Evolutionary conservation across 1,284 basidiomycete species (phyloP).

Genomic region (Heterobasidion irregulare): DNA sequence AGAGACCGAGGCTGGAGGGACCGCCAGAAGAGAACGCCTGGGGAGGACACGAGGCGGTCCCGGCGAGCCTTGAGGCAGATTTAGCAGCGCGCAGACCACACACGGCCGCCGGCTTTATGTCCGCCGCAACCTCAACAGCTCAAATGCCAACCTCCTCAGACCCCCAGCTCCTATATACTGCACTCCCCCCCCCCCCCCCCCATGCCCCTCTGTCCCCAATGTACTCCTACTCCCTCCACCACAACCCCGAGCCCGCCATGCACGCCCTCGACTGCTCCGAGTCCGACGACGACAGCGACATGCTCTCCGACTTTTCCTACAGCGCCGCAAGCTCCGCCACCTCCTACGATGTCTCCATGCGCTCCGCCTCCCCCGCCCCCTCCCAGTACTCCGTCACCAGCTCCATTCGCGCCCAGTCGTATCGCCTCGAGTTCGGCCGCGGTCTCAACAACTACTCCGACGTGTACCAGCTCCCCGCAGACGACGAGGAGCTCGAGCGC

Average conservation of each 20-base stretch:
- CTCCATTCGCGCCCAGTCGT: constrained; percentile 49
- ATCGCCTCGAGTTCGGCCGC: constrained; percentile 59
- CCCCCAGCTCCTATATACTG: not conserved
- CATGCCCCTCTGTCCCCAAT: not conserved
- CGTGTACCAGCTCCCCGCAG: constrained; percentile 66
- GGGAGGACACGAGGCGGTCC: too few relatives aligned
- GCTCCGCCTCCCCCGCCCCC: constrained; percentile 54
- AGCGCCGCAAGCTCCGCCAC: constrained; percentile 41
- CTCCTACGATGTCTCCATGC: constrained; percentile 32
- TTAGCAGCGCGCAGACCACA: too few relatives aligned
- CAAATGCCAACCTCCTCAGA: not conserved
- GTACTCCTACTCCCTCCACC: not conserved
- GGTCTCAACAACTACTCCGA: constrained; percentile 71
- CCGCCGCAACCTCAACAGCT: not conserved
- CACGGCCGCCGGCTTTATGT: not conserved
- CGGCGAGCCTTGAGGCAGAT: too few relatives aligned
- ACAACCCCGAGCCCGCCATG: constrained; percentile 6
- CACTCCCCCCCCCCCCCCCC: too few relatives aligned
- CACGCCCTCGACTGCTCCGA: constrained; percentile 12
- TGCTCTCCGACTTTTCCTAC: constrained; percentile 26
- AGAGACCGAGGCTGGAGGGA: too few relatives aligned
- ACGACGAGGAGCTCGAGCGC: constrained; percentile 64
- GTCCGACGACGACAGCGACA: constrained; percentile 17
- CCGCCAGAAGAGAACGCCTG: too few relatives aligned
- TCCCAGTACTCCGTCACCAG: constrained; percentile 64